These are phyloP conservation scores for Infundibulicybe gibba DNA, from an alignment of 768 basidiomycete species.

Conservation along the genomic window DNA sequence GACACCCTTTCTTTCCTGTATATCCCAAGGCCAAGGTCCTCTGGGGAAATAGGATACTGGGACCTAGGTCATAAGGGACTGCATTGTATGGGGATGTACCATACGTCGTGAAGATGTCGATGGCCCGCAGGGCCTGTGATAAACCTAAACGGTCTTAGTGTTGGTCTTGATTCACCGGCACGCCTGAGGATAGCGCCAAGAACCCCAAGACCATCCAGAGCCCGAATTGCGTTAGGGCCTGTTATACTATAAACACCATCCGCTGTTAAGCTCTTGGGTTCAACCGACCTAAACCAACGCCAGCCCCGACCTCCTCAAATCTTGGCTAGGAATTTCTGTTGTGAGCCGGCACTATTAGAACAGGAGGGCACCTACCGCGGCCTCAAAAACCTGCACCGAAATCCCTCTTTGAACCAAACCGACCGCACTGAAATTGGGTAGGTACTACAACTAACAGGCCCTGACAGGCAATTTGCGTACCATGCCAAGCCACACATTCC, in stretches of 20 bases:
- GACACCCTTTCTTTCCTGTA: conserved; percentile 24
- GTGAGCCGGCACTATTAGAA: conserved; percentile 2
- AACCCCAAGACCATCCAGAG: conserved; percentile 39
- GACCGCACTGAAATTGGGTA: conserved; percentile 26
- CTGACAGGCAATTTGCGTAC: conserved; percentile 8
- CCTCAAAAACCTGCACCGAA: conserved; percentile 47
- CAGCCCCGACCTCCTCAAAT: conserved; percentile 54
- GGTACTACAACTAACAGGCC: too few relatives aligned
- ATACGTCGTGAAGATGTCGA: conserved; percentile 42
- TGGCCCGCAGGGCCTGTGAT: conserved; percentile 38
- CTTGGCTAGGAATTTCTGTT: conserved; percentile 26
- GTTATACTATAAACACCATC: background rate
- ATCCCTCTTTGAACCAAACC: conserved; percentile 39
- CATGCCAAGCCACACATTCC: conserved; percentile 51
- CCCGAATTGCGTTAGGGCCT: conserved; percentile 50
- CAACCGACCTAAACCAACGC: conserved; percentile 42
- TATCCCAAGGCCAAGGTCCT: conserved; percentile 39
- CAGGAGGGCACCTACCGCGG: conserved; percentile 32
- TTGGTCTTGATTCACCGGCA: conserved; percentile 27
- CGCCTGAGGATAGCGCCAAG: conserved; percentile 36
- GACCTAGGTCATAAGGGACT: background rate
- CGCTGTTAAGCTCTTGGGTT: background rate
- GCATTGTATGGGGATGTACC: background rate
- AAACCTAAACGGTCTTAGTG: conserved; percentile 24
- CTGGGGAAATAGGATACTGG: conserved; percentile 27